These are phyloP conservation scores for Cucurbita moschata DNA, from an alignment of 306 rosid species.

Conservation along the genomic window DNA sequence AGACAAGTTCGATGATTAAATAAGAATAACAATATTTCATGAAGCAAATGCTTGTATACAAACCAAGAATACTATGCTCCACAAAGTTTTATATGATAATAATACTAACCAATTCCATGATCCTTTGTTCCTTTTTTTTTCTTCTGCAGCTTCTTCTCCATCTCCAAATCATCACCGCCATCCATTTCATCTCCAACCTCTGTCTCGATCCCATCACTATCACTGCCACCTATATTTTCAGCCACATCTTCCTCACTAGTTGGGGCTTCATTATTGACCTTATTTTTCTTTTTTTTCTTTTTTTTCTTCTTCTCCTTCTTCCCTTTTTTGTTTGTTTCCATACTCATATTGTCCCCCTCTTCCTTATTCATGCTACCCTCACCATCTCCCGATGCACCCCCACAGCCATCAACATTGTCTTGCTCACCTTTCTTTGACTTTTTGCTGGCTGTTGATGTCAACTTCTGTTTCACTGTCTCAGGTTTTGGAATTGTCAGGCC, in stretches of 20 bases:
- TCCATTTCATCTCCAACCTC: conserved; percentile 8
- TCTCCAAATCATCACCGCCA: background rate
- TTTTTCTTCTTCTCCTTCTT: conserved; percentile 16
- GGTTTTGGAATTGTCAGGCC: conserved; percentile 46
- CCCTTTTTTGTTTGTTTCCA: conserved; percentile 15
- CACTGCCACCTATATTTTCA: conserved; percentile 3
- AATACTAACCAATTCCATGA: conserved; percentile 33
- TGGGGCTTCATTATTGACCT: background rate
- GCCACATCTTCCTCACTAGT: background rate
- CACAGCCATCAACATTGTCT: conserved; percentile 8
- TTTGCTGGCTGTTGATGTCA: conserved; percentile 8
- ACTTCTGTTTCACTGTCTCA: conserved; percentile 15
- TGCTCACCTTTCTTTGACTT: conserved; percentile 24
- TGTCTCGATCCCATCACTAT: conserved; percentile 5
- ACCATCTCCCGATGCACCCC: conserved; percentile 2
- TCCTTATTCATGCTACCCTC: conserved; percentile 13
- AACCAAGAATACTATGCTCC: background rate
- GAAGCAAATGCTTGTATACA: background rate
- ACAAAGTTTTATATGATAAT: background rate
- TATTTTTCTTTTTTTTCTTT: conserved; percentile 20
- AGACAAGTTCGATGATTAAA: background rate
- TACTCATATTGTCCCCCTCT: conserved; percentile 15
- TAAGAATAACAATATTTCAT: background rate
- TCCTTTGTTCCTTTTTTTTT: background rate
- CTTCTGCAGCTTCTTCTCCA: conserved; percentile 1